Percentiles rank a stretch among this genome's conserved stretches.
These are phyloP conservation scores for Fistulifera solaris DNA, from an alignment of 108 stramenopile genomes.

Conservation along the genomic window DNA sequence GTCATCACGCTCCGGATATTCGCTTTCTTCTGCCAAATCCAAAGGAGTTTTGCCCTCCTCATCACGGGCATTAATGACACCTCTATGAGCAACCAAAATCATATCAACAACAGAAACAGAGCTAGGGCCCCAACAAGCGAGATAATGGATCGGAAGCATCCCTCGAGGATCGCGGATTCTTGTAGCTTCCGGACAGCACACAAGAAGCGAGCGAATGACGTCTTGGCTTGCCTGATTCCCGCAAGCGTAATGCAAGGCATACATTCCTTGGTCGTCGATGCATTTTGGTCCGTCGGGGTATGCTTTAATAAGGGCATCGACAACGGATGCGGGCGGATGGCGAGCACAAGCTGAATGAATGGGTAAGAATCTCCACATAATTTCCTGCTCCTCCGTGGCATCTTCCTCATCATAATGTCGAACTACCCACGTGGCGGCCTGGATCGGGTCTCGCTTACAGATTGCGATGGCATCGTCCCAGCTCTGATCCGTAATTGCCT, in stretches of 20 bases:
- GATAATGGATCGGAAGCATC: slow-evolving; percentile 77
- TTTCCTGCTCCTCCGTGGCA: slow-evolving; percentile 22
- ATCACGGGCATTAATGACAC: slow-evolving; percentile 36
- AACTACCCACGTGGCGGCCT: slow-evolving; percentile 70
- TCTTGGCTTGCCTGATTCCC: slow-evolving; percentile 60
- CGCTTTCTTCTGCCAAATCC: slow-evolving; percentile 51
- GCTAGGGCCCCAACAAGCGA: slow-evolving; percentile 73
- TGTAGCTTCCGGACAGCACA: slow-evolving; percentile 58
- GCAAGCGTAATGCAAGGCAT: slow-evolving; percentile 78
- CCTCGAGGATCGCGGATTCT: slow-evolving; percentile 55
- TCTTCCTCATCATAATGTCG: slow-evolving; percentile 39
- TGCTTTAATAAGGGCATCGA: slow-evolving; percentile 44
- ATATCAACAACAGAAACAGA: slow-evolving; percentile 55
- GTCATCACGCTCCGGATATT: slow-evolving; percentile 37
- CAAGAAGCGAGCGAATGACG: slow-evolving; percentile 56
- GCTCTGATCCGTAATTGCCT: slow-evolving; percentile 57
- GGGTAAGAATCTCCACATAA: slow-evolving; percentile 77
- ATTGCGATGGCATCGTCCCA: slow-evolving; percentile 50
- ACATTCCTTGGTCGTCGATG: slow-evolving; percentile 76
- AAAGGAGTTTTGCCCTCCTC: slow-evolving; percentile 66
- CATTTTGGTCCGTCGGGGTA: slow-evolving; percentile 59
- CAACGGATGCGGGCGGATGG: slow-evolving; percentile 50
- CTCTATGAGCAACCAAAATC: slow-evolving; percentile 62
- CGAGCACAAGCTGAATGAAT: slow-evolving; percentile 75
- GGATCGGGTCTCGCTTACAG: slow-evolving; percentile 24